A percentile compares a stretch with the other conserved stretches of the same genome.
Evolutionary conservation across 768 basidiomycete species (phyloP).

Genomic region (Phaeolepiota aurea): DNA sequence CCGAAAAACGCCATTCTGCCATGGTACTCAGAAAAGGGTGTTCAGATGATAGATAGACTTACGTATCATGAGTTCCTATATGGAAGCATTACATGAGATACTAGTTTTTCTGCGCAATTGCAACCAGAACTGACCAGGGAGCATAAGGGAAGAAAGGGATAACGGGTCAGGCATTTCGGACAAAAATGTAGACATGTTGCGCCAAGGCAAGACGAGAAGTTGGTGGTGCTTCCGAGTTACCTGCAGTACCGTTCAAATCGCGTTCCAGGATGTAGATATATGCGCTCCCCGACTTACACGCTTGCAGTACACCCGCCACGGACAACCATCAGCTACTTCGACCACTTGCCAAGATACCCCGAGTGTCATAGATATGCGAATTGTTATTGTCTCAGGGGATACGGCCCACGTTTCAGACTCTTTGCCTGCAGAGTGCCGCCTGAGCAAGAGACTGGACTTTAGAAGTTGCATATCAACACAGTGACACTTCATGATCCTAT

Average conservation of each 20-base stretch:
- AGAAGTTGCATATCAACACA: no score
- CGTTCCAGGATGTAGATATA: conserved; percentile 4
- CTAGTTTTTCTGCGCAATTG: no score
- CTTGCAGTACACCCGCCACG: conserved; percentile 51
- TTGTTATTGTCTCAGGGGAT: conserved; percentile 14
- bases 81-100: conserved; percentile 8
- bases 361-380: conserved; percentile 19
- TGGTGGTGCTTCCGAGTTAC: conserved; percentile 31
- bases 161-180: conserved; percentile 56
- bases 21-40: background rate
- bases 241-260: conserved; percentile 21
- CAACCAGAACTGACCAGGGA: conserved; percentile 55
- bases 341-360: conserved; percentile 40
- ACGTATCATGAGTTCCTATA: conserved; percentile 66
- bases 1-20: conserved; percentile 76
- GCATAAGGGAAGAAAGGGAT: conserved; percentile 62
- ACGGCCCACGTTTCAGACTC: conserved; percentile 15
- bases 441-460: background rate
- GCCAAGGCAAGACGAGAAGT: conserved; percentile 50
- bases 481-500: no score
- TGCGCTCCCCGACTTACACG: conserved; percentile 41
- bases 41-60: conserved; percentile 13
- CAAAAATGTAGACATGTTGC: conserved; percentile 48
- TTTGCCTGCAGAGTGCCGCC: background rate
- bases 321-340: conserved; percentile 30